Evolutionary conservation across 2,329 filamentous ascomycete species (phyloP).

Genomic region (Pseudogymnoascus sp.): DNA sequence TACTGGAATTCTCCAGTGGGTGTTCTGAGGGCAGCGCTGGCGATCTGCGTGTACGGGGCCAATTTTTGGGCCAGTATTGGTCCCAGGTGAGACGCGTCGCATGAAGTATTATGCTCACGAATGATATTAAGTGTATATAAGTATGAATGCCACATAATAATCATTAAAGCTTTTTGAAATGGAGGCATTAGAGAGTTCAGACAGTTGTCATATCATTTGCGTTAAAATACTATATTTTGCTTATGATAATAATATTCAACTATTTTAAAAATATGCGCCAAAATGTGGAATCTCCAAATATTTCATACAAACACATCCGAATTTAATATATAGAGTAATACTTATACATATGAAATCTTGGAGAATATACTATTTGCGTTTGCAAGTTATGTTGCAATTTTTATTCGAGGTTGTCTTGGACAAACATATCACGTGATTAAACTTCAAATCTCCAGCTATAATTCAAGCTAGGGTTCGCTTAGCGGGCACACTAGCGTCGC

Average conservation of each 20-base stretch:
- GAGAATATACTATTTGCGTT: background rate
- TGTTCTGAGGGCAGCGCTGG: too few relatives aligned
- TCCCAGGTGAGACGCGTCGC: too few relatives aligned
- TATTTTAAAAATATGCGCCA: background rate
- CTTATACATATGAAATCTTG: background rate
- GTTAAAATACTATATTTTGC: too few relatives aligned
- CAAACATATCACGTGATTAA: background rate
- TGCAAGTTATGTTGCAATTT: background rate
- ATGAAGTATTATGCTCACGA: too few relatives aligned
- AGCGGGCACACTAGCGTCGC: background rate
- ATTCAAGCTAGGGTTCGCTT: slow-evolving; percentile 1
- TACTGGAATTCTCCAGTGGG: too few relatives aligned
- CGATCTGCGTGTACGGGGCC: too few relatives aligned
- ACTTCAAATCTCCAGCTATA: background rate
- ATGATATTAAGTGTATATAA: too few relatives aligned
- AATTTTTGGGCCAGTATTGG: too few relatives aligned
- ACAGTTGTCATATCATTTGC: too few relatives aligned
- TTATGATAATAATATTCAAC: background rate
- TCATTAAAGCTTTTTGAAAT: too few relatives aligned
- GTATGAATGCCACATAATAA: too few relatives aligned
- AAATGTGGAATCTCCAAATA: background rate
- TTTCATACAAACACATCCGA: background rate
- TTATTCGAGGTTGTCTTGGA: background rate
- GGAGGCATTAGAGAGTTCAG: too few relatives aligned
- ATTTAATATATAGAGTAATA: background rate